Base-by-base conservation (phyloP, 345 rosid species). In the Syzygium aqueum region DNA sequence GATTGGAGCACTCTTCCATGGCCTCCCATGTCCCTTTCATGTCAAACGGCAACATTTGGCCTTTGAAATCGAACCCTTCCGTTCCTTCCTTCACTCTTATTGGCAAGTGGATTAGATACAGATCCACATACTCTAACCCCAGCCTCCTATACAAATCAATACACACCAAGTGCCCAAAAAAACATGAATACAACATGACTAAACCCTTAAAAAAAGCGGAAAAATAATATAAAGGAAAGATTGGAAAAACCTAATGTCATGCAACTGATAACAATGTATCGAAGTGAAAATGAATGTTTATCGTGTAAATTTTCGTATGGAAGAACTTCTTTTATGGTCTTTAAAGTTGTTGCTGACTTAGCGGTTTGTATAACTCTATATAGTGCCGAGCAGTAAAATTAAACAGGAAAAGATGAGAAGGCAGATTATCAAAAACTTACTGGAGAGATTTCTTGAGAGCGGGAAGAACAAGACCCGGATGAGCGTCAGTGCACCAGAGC, bases 401-500 rank as follows among this genome's bases (percentile, higher is more conserved):
- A 28, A 33, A 33, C 46, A 4, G 54, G 30, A 84, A 51, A 17
- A 50, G 23, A 73, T 33, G 27, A 21, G 14, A 28, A 7, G 56
- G 59, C 22, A 54, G 11, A 25, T 40, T 16, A 30, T 30, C 23
- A 27, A n/a, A 33, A 51, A 30, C 14, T 73, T 86, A 90, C 94
- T 86, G 30, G 43, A 92, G 91, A 1, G 91, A 86, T 12, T 87
- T 90, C 21, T 87, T 77, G 3, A 96, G 87, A 33, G 95, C 93
- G 5, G 95, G 94, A 43, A 95, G 77, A 5, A 95, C 93, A 12
- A 93, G 93, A 43, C 91, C 92, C 4, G 25, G 87, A 67, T 96
- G 93, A 84, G 95, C 93, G 27, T 93, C 91, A 19, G 89, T 65
- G 49, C 93, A 84, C 93, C 94, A 93, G 0, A 94, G 93, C 88